phyloP scores from a whole-genome alignment of 2,329 filamentous ascomycete species.

The Exophiala dermatitidis region DNA sequence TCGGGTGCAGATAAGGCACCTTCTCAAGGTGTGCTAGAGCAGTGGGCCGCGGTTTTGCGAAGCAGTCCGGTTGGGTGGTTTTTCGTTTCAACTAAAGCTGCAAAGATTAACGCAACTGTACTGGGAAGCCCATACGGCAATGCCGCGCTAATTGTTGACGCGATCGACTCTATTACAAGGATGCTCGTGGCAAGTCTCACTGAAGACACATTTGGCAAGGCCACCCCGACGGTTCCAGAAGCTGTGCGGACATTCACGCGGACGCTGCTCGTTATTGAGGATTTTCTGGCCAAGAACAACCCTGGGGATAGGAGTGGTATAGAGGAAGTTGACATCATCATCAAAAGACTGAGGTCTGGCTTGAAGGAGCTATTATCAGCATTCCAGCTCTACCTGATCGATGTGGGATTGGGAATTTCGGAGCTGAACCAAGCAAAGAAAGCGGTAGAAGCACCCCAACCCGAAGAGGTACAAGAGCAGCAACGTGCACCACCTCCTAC shows the following conservation, averaged over 20 bases:
- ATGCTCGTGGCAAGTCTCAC: conserved; percentile 65
- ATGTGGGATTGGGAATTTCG: conserved; percentile 60
- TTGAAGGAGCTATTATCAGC: conserved; percentile 59
- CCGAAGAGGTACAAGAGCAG: conserved; percentile 3
- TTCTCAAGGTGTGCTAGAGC: conserved; percentile 7
- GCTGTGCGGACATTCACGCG: conserved; percentile 67
- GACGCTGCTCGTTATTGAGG: conserved; percentile 62
- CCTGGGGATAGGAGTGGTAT: conserved; percentile 35
- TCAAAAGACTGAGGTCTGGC: conserved; percentile 57
- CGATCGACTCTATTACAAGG: conserved; percentile 60
- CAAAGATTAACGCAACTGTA: conserved; percentile 59
- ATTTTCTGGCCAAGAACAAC: conserved; percentile 55
- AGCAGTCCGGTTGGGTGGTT: conserved; percentile 50
- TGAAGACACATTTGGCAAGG: conserved; percentile 79
- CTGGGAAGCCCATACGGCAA: conserved; percentile 68
- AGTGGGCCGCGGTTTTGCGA: conserved; percentile 10
- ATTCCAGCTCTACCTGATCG: conserved; percentile 67
- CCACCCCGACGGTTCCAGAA: conserved; percentile 69
- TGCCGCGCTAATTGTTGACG: conserved; percentile 61
- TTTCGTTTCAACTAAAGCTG: conserved; percentile 63
- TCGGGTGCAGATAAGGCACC: conserved; percentile 3
- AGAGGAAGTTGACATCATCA: conserved; percentile 63
- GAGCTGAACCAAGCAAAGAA: conserved; percentile 71
- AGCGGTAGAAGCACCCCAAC: conserved; percentile 37
- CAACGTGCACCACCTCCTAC: background rate